Base-by-base conservation (phyloP, 768 basidiomycete species). In the Suillus subaureus region DNA sequence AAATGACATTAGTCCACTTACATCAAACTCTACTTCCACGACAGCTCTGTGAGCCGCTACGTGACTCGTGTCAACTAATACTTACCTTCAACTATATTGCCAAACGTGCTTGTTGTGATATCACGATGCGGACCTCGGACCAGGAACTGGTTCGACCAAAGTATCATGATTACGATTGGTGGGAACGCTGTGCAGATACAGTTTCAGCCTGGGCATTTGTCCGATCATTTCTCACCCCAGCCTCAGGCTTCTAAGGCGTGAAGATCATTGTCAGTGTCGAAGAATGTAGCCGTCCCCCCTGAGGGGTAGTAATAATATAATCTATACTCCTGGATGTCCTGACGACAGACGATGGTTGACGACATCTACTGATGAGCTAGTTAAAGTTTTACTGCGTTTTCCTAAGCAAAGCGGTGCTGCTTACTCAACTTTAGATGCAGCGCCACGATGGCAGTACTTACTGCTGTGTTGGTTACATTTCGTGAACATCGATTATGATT, bases 391-490 rank as follows among this genome's bases (percentile, higher is more conserved):
- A 23, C 23, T 26, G 52, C 8, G 15, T 33, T 9, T 57, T 57
- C 39, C 39, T 39, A 40, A 42, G 18, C 11, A 60, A 60, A 28
- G 58, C 58, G 21, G 58, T 60, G 58, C 39, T 13, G 18, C 1
- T 28, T 60, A 60, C 26, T 1, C 42, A 60, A 60, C 0, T 60
- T 4, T 6, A 31, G 18, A 28, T 42, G 40, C 58, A 28, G 26
- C 40, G 42, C 58, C 58, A 60, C 23, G 16, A 28, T 42, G 58
- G 58, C 58, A 21, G 58, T 60, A 60, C 58, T 9, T 4, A 1
- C 18, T n/a, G 54, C 54, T 55, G 54, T 55, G 54, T n/a, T 55
- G 31, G 31, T 55, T 49, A 49, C 47, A 55, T 31, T 13, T 60
- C 58, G 26, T 42, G 26, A 42, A 60, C 23, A 60, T 26, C 23